Evolutionary conservation across 2,329 filamentous ascomycete genomes (phyloP).

Genomic region (Epichloe gansuensis): DNA sequence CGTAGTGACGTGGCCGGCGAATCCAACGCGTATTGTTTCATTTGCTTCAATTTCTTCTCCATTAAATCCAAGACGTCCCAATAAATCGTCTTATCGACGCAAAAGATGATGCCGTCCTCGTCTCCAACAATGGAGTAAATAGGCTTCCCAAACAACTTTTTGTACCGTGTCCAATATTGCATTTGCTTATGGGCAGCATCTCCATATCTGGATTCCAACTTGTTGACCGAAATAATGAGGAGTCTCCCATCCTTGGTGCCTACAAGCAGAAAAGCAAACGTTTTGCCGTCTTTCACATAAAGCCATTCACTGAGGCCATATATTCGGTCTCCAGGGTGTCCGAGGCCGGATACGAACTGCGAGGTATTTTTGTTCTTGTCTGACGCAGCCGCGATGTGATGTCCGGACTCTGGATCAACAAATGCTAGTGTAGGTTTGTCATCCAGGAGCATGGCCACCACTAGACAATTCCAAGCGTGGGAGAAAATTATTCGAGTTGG

Average conservation of each 20-base stretch:
- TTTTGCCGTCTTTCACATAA: slow-evolving; percentile 41
- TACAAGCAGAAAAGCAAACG: slow-evolving; percentile 51
- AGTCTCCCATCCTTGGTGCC: slow-evolving; percentile 42
- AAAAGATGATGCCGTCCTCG: slow-evolving; percentile 43
- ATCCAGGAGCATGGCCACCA: slow-evolving; percentile 36
- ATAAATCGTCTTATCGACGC: slow-evolving; percentile 38
- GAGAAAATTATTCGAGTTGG: slow-evolving; percentile 44
- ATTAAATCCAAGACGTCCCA: slow-evolving; percentile 40
- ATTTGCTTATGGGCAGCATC: slow-evolving; percentile 17
- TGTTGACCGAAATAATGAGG: slow-evolving; percentile 39
- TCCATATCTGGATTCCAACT: slow-evolving; percentile 7
- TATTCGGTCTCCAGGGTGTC: slow-evolving; percentile 44
- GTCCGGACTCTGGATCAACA: slow-evolving; percentile 41
- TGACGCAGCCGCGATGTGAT: slow-evolving; percentile 33
- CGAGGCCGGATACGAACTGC: slow-evolving; percentile 42
- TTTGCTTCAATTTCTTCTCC: slow-evolving; percentile 37
- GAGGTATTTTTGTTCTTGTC: slow-evolving; percentile 28
- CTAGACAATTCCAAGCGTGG: slow-evolving; percentile 34
- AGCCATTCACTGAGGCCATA: slow-evolving; percentile 52
- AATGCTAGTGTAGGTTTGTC: slow-evolving; percentile 39
- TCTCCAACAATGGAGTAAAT: slow-evolving; percentile 45
- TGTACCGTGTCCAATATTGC: slow-evolving; percentile 41
- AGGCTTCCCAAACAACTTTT: slow-evolving; percentile 30
- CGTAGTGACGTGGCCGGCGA: slow-evolving; percentile 39
- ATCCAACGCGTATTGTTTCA: slow-evolving; percentile 34